Evolutionary conservation across 805 yeast genomes (phyloP), one percentile per base, ranked within the genome.

Genomic region (fission yeast (Schizosaccharomyces pombe)): DNA sequence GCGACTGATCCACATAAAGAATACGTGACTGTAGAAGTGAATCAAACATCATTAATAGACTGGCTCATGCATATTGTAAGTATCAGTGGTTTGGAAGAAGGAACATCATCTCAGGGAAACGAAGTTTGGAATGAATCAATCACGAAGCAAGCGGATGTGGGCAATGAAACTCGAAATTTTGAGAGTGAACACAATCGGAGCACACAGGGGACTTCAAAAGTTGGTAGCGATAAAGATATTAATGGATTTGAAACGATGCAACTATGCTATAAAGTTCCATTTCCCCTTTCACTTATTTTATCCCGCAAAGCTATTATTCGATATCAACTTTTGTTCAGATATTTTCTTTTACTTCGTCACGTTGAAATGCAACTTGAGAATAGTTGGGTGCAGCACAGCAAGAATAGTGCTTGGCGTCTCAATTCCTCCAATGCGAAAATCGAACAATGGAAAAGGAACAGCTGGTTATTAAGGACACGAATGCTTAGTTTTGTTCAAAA

Each of bases 281-380:
- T 85, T 63, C 99, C 99, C 0, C 66, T 85, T 52, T 85, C 85
- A 61, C 70, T 89, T 28, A 71, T 91, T 0, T 68, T 85, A 0
- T 77, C 82, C 16, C 75, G 79, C 55, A 80, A 85, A 14, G 77
- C 80, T 28, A 69, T 85, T 16, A 73, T 78, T 52, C 85, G 91
- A 58, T 85, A 81, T 62, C 95, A 89, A 63, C 69, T 85, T 34
- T 68, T 86, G 52, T 85, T 83, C 60, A 75, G 95, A 58, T 79
- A 83, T 58, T 68, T 82, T 39, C 65, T 80, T 43, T 72, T 78
- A 32, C 62, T 85, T n/a, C 78, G 78, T 57, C 77, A 76, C 61
- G 70, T 82, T 5, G 78, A 77, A 59, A 73, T 74, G 58, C 67
- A 74, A 14, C 69, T 82, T 56, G 81, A 77, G 56, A 72, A 71